Base-by-base conservation (phyloP, 768 basidiomycete species). In the Tylopilus rubrobrunneus region DNA sequence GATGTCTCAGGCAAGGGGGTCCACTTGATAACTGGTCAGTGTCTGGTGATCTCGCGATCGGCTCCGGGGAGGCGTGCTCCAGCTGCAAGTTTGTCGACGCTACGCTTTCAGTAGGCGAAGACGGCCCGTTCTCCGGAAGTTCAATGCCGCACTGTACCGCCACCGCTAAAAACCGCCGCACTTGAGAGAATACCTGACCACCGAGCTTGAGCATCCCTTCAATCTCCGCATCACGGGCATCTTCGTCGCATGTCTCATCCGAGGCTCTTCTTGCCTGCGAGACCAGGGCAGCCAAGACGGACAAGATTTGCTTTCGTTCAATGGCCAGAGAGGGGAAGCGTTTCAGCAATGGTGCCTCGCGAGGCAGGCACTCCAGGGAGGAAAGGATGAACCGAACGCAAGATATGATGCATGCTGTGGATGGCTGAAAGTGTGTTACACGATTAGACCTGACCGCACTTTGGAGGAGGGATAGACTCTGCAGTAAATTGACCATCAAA, bases 321-420 rank as follows among this genome's bases (percentile, higher is more conserved):
- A 84, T 78, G 4, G 83, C 83, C 36, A 99, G 78, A 4, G 76
- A 55, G 0, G 87, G 81, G 61, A 83, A 84, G 44, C 74, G 76
- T 58, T 78, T 81, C 19, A 99, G 78, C 21, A 89, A 71, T 0
- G 79, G 78, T 1, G 92, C 87, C 58, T 96, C 92, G 43, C 91
- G 86, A 39, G 85, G 83, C 23, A 97, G 77, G 51, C 92, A 95
- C 53, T 89, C 89, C 15, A 92, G 85, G 11, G 87, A 81, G 28
- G 85, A 82, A 42, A 99, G 79, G 17, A 96, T 87, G 28, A 86
- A 83, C 31, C 95, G 87, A 45, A 98, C 92, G 50, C 90, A 92
- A 12, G 92, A 93, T 60, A 99, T 94, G 55, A 98, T 88, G 70
- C 86, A 94, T 14, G 94, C 95, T 0, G 95, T 92, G 3, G 93